Evolutionary conservation across 345 rosid genomes (phyloP).

Genomic region (Eucalyptus lansdowneana): DNA sequence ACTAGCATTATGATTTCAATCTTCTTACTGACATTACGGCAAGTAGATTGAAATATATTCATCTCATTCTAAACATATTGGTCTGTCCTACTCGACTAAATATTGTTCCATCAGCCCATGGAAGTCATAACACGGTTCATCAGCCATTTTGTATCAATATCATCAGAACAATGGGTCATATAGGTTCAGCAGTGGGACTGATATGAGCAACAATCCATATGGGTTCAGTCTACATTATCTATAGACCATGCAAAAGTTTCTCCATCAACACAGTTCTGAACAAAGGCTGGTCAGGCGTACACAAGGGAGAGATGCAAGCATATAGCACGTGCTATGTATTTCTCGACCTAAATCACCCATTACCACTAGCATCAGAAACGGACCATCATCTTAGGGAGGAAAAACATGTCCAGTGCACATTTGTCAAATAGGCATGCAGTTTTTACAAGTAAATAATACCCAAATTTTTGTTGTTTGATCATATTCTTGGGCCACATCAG

Average conservation of each 20-base stretch:
- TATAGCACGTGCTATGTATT: background rate
- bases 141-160: background rate
- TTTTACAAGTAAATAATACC: background rate
- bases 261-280: background rate
- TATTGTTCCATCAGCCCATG: background rate
- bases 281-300: background rate
- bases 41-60: background rate
- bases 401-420: background rate
- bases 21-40: background rate
- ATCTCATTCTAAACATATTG: background rate
- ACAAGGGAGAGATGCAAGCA: background rate
- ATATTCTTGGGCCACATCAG: background rate
- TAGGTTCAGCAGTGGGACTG: background rate
- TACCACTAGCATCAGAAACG: background rate
- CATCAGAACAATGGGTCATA: background rate
- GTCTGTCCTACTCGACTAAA: background rate
- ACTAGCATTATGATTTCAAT: background rate
- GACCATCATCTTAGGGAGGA: background rate
- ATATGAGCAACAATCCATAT: background rate
- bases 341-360: background rate
- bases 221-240: background rate
- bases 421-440: background rate
- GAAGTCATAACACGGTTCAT: background rate
- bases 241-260: background rate
- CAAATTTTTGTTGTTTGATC: background rate